Evolutionary conservation across 2,329 filamentous ascomycete genomes (phyloP), one percentile per base, ranked within the genome.

Genomic region (Penicillium sp.): DNA sequence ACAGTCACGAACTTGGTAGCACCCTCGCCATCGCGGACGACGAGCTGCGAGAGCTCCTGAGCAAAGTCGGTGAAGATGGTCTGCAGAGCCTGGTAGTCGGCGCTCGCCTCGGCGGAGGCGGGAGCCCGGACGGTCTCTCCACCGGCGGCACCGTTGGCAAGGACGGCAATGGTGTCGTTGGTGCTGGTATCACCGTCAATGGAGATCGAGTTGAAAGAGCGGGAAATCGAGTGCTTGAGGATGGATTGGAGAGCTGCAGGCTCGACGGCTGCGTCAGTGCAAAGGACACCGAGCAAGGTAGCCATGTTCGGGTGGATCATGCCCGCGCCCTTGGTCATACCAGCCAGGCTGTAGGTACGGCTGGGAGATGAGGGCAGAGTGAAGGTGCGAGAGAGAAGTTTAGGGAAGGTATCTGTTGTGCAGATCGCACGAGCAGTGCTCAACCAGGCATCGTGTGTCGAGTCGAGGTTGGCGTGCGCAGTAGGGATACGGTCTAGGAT

Each of bases 261-360:
- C 0, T 87, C 83, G 71, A 98, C 86, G 33, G 93, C 90, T 0
- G 90, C 94, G 70, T 99, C 95, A 14, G 95, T 99, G 71, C 92
- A 93, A 71, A 98, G 85, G 63, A 98, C 90, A 57, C 92, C 93
- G 38, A 99, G 87, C 37, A 98, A 85, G 0, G 95, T 99, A 33
- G 93, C 95, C 93, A 99, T 97, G 82, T 99, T 98, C 52, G 95
- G 95, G 74, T 97, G 93, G 76, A 99, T 97, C 95, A 99, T 99
- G 73, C 95, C 95, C 5, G 95, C 95, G 59, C 95, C 95, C 81
- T 99, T 99, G 72, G 94, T 96, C 87, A 96, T 96, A 69, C 95
- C 95, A 13, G 92, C 93, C 53, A 99, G 89, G 69, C 86, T 85
- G 80, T 97, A 99, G 75, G 89, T 88, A 53, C 87, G 82, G 19